A percentile compares a stretch with the other conserved stretches of the same genome.
These are phyloP conservation scores for Hymenotorrendiella dingleyae DNA, from an alignment of 2,329 filamentous ascomycete species.

Conservation along the genomic window DNA sequence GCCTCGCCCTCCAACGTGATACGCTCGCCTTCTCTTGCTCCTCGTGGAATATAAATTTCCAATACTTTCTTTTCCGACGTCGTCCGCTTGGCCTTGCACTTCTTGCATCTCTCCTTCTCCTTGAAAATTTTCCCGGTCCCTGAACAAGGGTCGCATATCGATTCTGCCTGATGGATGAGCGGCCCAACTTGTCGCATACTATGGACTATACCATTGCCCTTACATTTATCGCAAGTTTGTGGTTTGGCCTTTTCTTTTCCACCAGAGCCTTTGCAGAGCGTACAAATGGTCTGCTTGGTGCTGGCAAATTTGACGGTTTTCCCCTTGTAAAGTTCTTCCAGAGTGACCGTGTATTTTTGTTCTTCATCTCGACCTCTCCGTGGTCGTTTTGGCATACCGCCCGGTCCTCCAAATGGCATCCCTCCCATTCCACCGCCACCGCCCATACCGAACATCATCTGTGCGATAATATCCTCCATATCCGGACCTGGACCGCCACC, in stretches of 20 bases:
- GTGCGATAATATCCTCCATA: constrained; percentile 84
- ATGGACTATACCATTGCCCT: constrained; percentile 71
- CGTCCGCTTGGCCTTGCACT: constrained; percentile 91
- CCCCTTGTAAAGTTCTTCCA: constrained; percentile 97
- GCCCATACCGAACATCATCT: constrained; percentile 92
- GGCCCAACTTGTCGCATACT: constrained; percentile 79
- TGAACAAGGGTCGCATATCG: constrained; percentile 75
- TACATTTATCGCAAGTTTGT: constrained; percentile 76
- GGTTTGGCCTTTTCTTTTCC: constrained; percentile 89
- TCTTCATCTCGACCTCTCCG: constrained; percentile 77
- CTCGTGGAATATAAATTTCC: constrained; percentile 91
- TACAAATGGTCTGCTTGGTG: constrained; percentile 89
- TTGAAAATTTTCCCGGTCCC: constrained; percentile 84
- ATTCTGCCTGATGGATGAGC: constrained; percentile 72
- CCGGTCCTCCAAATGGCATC: constrained; percentile 29
- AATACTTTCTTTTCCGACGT: constrained; percentile 87
- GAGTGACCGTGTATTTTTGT: constrained; percentile 80
- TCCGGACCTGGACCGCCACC: constrained; percentile 62
- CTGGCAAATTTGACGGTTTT: constrained; percentile 96
- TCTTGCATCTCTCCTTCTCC: constrained; percentile 97
- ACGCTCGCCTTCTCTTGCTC: constrained; percentile 78
- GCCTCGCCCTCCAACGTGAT: constrained; percentile 91
- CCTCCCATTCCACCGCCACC: constrained; percentile 54
- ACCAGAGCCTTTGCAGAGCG: constrained; percentile 78
- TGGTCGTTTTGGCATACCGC: constrained; percentile 49